Conservation (phyloP, 2,329 filamentous ascomycete species). For the Colletotrichum melonis region DNA sequence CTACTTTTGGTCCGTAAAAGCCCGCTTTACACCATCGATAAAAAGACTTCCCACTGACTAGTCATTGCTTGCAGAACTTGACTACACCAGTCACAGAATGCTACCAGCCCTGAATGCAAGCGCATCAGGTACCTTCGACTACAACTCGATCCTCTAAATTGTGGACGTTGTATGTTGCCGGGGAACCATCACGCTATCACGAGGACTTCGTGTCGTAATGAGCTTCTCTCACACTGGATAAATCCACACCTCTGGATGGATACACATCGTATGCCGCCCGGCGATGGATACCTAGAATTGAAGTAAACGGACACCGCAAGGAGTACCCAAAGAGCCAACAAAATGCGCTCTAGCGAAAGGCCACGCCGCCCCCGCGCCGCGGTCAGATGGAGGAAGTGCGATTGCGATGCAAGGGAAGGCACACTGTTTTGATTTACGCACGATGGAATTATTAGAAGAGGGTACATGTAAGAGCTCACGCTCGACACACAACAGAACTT, state of each 20-base stretch:
- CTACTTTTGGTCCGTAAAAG: slow-evolving; percentile 33
- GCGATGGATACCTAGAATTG: slow-evolving; percentile 12
- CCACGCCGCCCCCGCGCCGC: slow-evolving; percentile 14
- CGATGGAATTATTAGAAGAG: background rate
- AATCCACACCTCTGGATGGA: slow-evolving; percentile 16
- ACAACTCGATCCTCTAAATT: slow-evolving; percentile 17
- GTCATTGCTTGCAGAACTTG: slow-evolving; percentile 1
- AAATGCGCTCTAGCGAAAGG: slow-evolving; percentile 18
- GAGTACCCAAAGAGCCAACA: slow-evolving; percentile 19
- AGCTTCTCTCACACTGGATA: slow-evolving; percentile 14
- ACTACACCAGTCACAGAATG: slow-evolving; percentile 10
- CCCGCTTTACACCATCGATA: background rate
- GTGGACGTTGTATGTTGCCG: slow-evolving; percentile 12
- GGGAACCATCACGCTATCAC: slow-evolving; percentile 10
- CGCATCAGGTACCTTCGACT: slow-evolving; percentile 15
- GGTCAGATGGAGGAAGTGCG: background rate
- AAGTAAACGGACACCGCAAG: slow-evolving; percentile 24
- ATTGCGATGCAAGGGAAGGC: background rate
- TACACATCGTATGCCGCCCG: slow-evolving; percentile 14
- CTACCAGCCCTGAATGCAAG: slow-evolving; percentile 26
- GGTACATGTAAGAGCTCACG: slow-evolving; percentile 14
- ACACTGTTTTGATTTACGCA: background rate
- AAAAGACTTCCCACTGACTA: slow-evolving; percentile 1
- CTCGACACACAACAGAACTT: slow-evolving; percentile 20
- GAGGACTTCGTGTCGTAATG: slow-evolving; percentile 20